These are phyloP conservation scores for Plenodomus lindquistii DNA, from an alignment of 2,329 filamentous ascomycete genomes.

Conservation along the genomic window DNA sequence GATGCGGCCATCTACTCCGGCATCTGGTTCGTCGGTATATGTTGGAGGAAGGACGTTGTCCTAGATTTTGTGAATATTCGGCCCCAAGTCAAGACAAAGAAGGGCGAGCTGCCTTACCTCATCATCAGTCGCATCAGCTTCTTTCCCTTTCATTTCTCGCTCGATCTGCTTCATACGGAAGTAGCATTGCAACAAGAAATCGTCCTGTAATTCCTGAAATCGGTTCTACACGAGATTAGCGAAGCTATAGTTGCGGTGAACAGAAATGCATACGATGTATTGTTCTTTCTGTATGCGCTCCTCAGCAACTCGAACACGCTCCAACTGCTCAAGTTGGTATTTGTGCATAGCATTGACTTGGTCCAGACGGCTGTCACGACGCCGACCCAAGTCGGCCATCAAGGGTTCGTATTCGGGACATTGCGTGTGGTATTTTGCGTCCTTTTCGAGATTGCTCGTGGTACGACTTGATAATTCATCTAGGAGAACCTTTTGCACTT, in stretches of 20 bases:
- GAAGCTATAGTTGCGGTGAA: background rate
- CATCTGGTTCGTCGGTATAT: slow-evolving; percentile 29
- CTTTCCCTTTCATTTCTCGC: slow-evolving; percentile 38
- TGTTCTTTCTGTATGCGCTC: slow-evolving; percentile 41
- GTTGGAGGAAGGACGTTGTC: slow-evolving; percentile 42
- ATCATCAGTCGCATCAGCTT: slow-evolving; percentile 47
- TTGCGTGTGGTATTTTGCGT: slow-evolving; percentile 58
- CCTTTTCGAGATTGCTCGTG: slow-evolving; percentile 60
- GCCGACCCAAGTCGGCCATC: slow-evolving; percentile 56
- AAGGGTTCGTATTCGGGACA: slow-evolving; percentile 59
- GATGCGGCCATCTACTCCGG: slow-evolving; percentile 31
- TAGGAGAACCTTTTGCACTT: slow-evolving; percentile 65
- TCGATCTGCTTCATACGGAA: slow-evolving; percentile 45
- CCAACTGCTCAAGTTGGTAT: slow-evolving; percentile 44
- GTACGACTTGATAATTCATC: slow-evolving; percentile 67
- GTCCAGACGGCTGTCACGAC: slow-evolving; percentile 47
- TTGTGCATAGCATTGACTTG: slow-evolving; percentile 44
- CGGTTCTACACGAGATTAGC: slow-evolving; percentile 32
- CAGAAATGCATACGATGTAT: slow-evolving; percentile 34
- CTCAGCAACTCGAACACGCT: slow-evolving; percentile 40
- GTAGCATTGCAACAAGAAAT: slow-evolving; percentile 43
- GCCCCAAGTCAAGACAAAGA: background rate
- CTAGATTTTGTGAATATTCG: background rate
- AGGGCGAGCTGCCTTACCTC: slow-evolving; percentile 38
- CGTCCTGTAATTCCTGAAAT: slow-evolving; percentile 36